phyloP scores from a whole-genome alignment of 768 basidiomycete species.

The Pulveroboletus sp. region DNA sequence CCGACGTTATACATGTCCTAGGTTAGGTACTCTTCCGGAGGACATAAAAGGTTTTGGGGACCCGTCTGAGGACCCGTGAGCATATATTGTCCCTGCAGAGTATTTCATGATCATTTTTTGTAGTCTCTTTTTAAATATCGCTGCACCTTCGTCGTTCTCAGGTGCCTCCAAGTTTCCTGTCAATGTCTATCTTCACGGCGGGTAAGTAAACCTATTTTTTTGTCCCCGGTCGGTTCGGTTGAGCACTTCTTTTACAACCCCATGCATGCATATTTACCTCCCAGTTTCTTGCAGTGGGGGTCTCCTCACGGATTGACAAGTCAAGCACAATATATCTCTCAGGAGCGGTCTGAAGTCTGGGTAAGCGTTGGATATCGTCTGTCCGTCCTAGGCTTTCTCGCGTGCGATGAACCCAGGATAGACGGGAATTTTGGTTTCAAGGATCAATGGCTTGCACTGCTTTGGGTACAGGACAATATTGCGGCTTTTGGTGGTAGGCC shows the following conservation, averaged over 20 bases:
- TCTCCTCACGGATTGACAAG: slow-evolving; percentile 61
- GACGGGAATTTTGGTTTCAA: slow-evolving; percentile 80
- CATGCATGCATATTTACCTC: too few relatives aligned
- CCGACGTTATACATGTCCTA: too few relatives aligned
- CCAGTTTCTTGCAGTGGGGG: slow-evolving; percentile 76
- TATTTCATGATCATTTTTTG: background rate
- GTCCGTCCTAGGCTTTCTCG: slow-evolving; percentile 73
- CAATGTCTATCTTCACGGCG: slow-evolving; percentile 74
- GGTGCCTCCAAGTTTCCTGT: slow-evolving; percentile 54
- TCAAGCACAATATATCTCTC: slow-evolving; percentile 67
- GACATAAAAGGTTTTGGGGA: slow-evolving; percentile 65
- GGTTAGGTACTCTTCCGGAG: slow-evolving; percentile 32
- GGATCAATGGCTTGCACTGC: slow-evolving; percentile 72
- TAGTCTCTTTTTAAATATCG: slow-evolving; percentile 66
- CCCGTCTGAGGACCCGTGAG: slow-evolving; percentile 68
- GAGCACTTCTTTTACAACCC: too few relatives aligned
- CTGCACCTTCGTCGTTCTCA: slow-evolving; percentile 44
- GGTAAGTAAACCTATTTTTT: slow-evolving; percentile 37
- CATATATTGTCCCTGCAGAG: background rate
- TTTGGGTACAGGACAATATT: slow-evolving; percentile 71
- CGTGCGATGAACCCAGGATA: slow-evolving; percentile 55
- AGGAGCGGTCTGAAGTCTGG: slow-evolving; percentile 64
- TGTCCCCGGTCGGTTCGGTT: background rate
- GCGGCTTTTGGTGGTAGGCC: slow-evolving; percentile 59
- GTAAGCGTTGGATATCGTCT: slow-evolving; percentile 75